phyloP scores from a whole-genome alignment of 2,329 filamentous ascomycete species.

The Fusarium incarnatum region DNA sequence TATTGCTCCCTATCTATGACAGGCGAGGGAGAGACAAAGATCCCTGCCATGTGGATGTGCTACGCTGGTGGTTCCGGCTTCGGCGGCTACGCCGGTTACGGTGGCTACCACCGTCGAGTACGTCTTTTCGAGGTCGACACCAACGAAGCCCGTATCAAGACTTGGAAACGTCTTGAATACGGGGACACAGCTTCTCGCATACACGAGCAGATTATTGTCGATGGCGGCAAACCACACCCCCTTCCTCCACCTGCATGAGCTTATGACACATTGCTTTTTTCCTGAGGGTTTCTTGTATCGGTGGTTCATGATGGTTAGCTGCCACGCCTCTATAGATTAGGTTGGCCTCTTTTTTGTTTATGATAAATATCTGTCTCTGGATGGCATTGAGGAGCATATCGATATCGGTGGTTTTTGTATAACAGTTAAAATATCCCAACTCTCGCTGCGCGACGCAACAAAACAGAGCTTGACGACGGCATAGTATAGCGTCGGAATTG shows the following conservation, averaged over 20 bases:
- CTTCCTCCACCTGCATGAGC: constrained; percentile 27
- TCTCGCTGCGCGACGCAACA: background rate
- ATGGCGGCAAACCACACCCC: constrained; percentile 62
- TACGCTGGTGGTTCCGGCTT: constrained; percentile 93
- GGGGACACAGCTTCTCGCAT: constrained; percentile 65
- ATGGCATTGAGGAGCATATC: constrained; percentile 18
- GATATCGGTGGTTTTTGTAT: constrained; percentile 24
- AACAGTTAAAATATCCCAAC: constrained; percentile 29
- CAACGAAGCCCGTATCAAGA: constrained; percentile 87
- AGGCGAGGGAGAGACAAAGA: constrained; percentile 58
- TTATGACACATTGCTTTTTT: constrained; percentile 21
- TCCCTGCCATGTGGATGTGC: constrained; percentile 93
- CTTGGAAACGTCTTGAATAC: constrained; percentile 89
- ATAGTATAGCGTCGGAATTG: constrained; percentile 26
- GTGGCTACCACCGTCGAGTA: constrained; percentile 83
- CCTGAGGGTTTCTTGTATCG: constrained; percentile 28
- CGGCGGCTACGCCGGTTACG: constrained; percentile 94
- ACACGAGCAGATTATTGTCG: constrained; percentile 75
- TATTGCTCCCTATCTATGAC: constrained; percentile 81
- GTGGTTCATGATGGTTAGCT: constrained; percentile 21
- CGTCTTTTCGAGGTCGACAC: constrained; percentile 94
- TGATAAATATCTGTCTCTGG: constrained; percentile 18
- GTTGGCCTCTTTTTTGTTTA: constrained; percentile 17
- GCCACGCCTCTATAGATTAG: constrained; percentile 29
- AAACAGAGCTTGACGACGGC: constrained; percentile 15